Conservation (phyloP, 176 grass and related monocot genomes). For the Hsuehochloa calcarea region DNA sequence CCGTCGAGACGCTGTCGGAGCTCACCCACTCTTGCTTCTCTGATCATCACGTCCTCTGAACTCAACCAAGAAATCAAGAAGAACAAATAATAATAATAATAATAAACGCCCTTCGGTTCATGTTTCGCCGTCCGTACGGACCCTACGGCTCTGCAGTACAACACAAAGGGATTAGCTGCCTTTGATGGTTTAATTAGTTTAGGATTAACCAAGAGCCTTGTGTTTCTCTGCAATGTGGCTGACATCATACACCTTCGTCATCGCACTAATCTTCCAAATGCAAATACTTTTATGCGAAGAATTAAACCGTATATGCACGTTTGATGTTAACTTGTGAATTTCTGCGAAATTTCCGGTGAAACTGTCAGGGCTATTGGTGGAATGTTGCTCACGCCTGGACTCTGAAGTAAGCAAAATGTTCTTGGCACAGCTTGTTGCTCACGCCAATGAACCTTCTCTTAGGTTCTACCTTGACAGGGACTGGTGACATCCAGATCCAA, state of each 20-base stretch:
- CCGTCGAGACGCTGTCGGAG: not conserved
- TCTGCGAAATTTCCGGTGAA: not conserved
- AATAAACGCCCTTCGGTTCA: not conserved
- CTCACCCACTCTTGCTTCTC: not conserved
- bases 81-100: no score
- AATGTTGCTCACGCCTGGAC: not conserved
- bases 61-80: not conserved
- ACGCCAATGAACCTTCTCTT: not conserved
- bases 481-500: not conserved
- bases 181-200: not conserved
- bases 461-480: not conserved
- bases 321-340: not conserved
- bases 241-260: no score
- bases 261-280: not conserved
- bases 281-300: not conserved
- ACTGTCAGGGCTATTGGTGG: not conserved
- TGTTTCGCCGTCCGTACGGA: not conserved
- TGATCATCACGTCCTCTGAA: not conserved
- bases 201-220: not conserved
- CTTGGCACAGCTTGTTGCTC: slow-evolving; percentile 1
- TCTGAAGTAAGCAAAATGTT: not conserved
- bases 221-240: not conserved
- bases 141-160: not conserved
- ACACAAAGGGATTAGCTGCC: not conserved
- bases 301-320: not conserved